A percentile compares a stretch with the other conserved stretches of the same genome.
Evolutionary conservation across 371 early-diverging fungal species (phyloP).

Genomic region (Mucor racemosus): DNA sequence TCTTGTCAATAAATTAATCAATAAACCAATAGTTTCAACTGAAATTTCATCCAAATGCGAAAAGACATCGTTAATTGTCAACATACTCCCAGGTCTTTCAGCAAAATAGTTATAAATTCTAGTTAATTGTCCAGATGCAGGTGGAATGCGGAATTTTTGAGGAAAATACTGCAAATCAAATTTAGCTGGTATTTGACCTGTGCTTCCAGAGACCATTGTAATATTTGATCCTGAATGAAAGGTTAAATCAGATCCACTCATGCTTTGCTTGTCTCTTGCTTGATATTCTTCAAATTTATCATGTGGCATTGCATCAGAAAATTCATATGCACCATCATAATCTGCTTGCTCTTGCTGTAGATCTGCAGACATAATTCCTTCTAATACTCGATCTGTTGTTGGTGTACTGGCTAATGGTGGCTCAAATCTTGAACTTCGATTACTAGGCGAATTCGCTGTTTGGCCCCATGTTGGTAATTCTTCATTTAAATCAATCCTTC

Average conservation of each 20-base stretch:
- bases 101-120: conserved; percentile 36
- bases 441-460: conserved; percentile 6
- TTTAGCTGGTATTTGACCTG: conserved; percentile 30
- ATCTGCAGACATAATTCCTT: not conserved
- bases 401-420: conserved; percentile 4
- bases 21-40: conserved; percentile 12
- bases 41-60: conserved; percentile 7
- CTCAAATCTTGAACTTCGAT: not conserved
- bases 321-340: conserved; percentile 4
- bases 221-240: conserved; percentile 15
- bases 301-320: conserved; percentile 7
- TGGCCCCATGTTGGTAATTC: conserved; percentile 5
- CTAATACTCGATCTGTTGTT: conserved; percentile 5
- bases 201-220: conserved; percentile 26
- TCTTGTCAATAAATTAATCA: conserved; percentile 29
- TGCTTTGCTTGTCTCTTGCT: not conserved
- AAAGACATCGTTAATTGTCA: conserved; percentile 25
- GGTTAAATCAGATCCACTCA: not conserved
- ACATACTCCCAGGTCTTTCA: conserved; percentile 27
- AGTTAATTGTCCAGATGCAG: conserved; percentile 40
- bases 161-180: conserved; percentile 43
- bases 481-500: not conserved
- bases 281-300: not conserved
- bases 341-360: not conserved
- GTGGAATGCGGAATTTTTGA: conserved; percentile 37